phyloP scores from a whole-genome alignment of 106 monocot species.

The Allium sativum region DNA sequence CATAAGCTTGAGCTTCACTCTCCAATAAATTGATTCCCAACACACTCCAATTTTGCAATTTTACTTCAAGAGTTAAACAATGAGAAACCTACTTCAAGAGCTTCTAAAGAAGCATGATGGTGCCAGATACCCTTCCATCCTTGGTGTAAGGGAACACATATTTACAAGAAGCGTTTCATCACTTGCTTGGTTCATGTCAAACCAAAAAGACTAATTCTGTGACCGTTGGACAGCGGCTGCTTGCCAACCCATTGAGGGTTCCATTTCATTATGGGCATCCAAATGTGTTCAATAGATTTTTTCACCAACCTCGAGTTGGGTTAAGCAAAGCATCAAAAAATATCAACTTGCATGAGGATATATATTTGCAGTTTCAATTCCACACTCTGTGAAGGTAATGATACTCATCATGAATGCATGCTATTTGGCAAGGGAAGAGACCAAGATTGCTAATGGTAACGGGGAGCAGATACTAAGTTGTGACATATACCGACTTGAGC shows the following conservation, averaged over 20 bases:
- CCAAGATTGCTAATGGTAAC: constrained; percentile 68
- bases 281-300: constrained; percentile 68
- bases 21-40: too few relatives aligned
- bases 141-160: too few relatives aligned
- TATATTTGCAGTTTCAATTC: constrained; percentile 65
- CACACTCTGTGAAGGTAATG: constrained; percentile 36
- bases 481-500: constrained; percentile 57
- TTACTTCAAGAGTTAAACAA: too few relatives aligned
- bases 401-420: constrained; percentile 57
- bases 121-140: too few relatives aligned
- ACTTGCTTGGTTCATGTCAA: too few relatives aligned
- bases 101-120: too few relatives aligned
- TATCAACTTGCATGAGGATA: constrained; percentile 72
- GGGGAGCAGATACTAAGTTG: constrained; percentile 63
- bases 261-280: constrained; percentile 85
- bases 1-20: constrained; percentile 9
- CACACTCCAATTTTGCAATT: too few relatives aligned
- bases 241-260: constrained; percentile 44
- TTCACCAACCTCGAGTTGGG: constrained; percentile 67
- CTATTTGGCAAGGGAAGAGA: constrained; percentile 75
- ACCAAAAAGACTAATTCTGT: too few relatives aligned
- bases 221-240: too few relatives aligned
- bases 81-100: too few relatives aligned
- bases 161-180: too few relatives aligned
- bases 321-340: constrained; percentile 81